Conservation (phyloP, 352 stramenopile genomes). For the Paralagenidium karlingii region DNA sequence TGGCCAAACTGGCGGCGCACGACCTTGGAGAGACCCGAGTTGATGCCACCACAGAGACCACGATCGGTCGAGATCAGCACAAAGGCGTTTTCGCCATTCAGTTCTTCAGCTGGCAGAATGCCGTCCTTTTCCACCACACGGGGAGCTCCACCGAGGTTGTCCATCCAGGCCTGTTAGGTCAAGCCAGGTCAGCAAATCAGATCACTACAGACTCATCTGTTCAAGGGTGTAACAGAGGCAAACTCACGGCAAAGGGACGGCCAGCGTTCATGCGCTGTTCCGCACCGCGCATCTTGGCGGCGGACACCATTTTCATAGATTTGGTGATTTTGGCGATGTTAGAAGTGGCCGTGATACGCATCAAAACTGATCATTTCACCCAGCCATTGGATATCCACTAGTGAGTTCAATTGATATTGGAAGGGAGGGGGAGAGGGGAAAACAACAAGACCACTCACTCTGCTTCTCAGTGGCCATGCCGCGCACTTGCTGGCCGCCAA, state of each 20-base stretch:
- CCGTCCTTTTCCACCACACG: conserved; percentile 83
- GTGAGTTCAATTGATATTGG: not conserved
- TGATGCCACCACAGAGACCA: conserved; percentile 98
- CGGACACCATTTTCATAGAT: conserved; percentile 99
- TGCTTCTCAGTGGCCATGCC: conserved; percentile 99
- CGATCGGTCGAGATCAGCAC: conserved; percentile 96
- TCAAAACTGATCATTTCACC: conserved; percentile 39
- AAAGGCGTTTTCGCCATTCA: conserved; percentile 84
- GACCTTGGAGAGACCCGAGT: conserved; percentile 92
- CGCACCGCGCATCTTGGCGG: conserved; percentile 97
- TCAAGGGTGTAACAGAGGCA: not conserved
- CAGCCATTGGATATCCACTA: not conserved
- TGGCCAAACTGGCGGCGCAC: conserved; percentile 69
- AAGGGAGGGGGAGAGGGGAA: not conserved
- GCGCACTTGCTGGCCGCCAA: conserved; percentile 65
- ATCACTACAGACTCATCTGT: not conserved
- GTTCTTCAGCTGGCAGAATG: conserved; percentile 68
- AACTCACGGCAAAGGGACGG: conserved; percentile 61
- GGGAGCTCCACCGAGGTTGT: conserved; percentile 65
- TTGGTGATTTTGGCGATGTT: conserved; percentile 99
- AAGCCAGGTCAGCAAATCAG: not conserved
- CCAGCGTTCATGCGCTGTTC: conserved; percentile 82
- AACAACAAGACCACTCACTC: conserved; percentile 45
- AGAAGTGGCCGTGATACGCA: conserved; percentile 96
- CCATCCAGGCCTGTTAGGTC: conserved; percentile 31